Conservation (phyloP, 257 asterid species). For the Anisodus acutangulus region DNA sequence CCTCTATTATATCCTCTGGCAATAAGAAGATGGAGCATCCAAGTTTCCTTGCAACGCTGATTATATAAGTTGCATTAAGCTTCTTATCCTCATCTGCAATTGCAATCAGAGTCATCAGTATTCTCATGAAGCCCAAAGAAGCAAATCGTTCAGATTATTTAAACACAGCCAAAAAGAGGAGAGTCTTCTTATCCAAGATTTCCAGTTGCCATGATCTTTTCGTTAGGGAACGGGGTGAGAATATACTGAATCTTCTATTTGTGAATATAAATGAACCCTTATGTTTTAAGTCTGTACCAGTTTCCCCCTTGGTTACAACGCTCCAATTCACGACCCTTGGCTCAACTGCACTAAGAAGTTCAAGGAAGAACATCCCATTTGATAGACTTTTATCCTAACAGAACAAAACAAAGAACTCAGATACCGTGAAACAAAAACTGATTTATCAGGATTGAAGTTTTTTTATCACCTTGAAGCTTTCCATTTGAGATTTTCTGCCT, state of each 20-base stretch:
- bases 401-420: slow-evolving; percentile 8
- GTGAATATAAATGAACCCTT: neutral
- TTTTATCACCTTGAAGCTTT: slow-evolving; percentile 77
- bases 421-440: neutral
- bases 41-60: slow-evolving; percentile 57
- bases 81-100: slow-evolving; percentile 55
- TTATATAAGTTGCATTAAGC: slow-evolving; percentile 52
- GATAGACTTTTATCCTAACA: slow-evolving; percentile 71
- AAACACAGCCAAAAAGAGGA: neutral
- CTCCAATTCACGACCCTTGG: slow-evolving; percentile 93
- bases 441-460: slow-evolving; percentile 14
- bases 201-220: neutral
- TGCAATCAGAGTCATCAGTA: slow-evolving; percentile 22
- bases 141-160: neutral
- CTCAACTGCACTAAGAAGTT: slow-evolving; percentile 81
- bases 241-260: neutral
- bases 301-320: slow-evolving; percentile 85
- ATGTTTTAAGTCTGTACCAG: slow-evolving; percentile 48
- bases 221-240: neutral
- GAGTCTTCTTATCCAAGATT: neutral
- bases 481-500: slow-evolving; percentile 69
- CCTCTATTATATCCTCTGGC: slow-evolving; percentile 61
- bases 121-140: neutral
- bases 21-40: slow-evolving; percentile 58
- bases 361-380: slow-evolving; percentile 75